Base-by-base conservation (phyloP, 2,329 filamentous ascomycete species). In the Verticillium isaacii region DNA sequence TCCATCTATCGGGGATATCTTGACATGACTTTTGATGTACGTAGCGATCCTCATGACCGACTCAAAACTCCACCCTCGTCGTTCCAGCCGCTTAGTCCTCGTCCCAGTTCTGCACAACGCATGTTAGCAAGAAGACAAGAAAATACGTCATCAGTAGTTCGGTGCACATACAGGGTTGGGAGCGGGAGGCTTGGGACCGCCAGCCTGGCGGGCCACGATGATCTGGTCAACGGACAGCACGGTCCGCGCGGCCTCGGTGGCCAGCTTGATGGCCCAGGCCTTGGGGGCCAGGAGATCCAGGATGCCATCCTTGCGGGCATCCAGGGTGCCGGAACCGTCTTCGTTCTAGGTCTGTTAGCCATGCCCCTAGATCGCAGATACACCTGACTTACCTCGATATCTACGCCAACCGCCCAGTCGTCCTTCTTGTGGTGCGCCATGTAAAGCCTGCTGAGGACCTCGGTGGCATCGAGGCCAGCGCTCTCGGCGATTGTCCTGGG, bases 191-290 rank as follows among this genome's bases (percentile, higher is more conserved):
- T 99, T 99, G 25, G 96, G 95, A 41, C 95, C 95, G 73, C 95
- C 95, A 57, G 96, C 95, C 80, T 98, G 95, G 79, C 94, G 88
- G 66, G 96, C 93, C 62, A 99, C 95, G 74, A 99, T 99, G 73
- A 99, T 99, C 80, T 99, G 96, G 78, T 99, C 95, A 45, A 99
- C 95, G 57, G 93, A 96, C 66, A 99, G 82, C 34, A 99, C 90
- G 57, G 95, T 99, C 71, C 95, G 86, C 60, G 93, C 94, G 50
- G 95, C 90, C 78, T 99, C 95, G 29, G 94, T 97, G 41, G 95
- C 96, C 66, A 99, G 84, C 80, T 95, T 95, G 77, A 99, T 97
- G 56, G 95, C 95, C 94, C 93, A 98, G 73, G 88, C 89, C 85
- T 99, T 99, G 67, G 90, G 88, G 64, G 93, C 87, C 79, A 98